Conservation (phyloP, 768 basidiomycete species). For the Cystofilobasidium bisporidii region DNA sequence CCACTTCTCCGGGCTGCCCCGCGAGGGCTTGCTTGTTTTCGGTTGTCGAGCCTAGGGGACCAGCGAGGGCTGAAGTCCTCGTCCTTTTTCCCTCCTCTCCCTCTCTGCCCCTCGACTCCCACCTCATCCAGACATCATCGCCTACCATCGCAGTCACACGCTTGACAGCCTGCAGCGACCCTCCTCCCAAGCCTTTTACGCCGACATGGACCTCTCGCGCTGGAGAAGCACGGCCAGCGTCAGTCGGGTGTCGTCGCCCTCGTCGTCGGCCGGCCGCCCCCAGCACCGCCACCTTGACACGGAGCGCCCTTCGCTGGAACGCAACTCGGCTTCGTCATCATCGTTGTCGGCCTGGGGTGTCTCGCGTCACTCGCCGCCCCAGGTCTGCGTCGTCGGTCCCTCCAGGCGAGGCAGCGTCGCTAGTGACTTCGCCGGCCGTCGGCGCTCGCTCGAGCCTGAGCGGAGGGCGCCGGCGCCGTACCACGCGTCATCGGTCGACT, state of each 20-base stretch:
- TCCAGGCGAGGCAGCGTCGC: neutral
- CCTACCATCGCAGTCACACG: constrained; percentile 7
- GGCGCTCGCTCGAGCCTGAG: neutral
- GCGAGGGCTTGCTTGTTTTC: no score
- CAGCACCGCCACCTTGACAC: neutral
- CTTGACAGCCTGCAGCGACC: constrained; percentile 5
- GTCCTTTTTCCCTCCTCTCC: neutral
- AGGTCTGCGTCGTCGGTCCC: no score
- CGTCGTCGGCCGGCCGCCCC: neutral
- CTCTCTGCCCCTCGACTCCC: neutral
- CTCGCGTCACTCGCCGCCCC: no score
- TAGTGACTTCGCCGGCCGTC: neutral
- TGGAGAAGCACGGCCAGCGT: neutral
- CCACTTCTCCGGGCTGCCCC: no score
- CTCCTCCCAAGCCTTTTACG: neutral
- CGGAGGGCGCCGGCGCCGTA: neutral
- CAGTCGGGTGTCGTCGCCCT: neutral
- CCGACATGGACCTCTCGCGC: neutral
- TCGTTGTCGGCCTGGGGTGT: no score
- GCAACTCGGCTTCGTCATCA: no score
- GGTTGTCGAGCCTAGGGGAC: neutral
- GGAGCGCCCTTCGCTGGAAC: no score
- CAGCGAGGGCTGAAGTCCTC: neutral
- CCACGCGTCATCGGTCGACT: neutral
- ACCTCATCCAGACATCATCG: constrained; percentile 16